Evolutionary conservation across 257 asterid species (phyloP), one percentile per base, ranked within the genome.

Genomic region (Jacaranda mimosifolia): DNA sequence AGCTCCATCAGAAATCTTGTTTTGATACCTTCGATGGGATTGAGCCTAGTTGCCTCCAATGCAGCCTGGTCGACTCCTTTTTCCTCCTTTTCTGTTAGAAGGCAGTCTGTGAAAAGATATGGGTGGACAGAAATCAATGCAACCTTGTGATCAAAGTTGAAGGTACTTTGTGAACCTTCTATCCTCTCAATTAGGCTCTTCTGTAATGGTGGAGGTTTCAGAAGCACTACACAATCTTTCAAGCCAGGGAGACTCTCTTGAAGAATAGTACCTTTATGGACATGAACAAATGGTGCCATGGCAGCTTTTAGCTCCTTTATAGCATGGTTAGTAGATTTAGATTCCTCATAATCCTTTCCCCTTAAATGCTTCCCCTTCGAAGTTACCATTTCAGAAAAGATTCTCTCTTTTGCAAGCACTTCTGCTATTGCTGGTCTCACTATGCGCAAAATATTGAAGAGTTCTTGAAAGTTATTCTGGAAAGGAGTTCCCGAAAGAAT

Each of bases 401-500:
- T 68, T 43, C 13, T 76, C 49, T 83, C 83, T 21, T 68, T 55
- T 0, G 63, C 64, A 36, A 82, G 73, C 3, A 38, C 36, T 10
- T 66, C 38, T 9, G 82, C 86, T 19, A 75, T 68, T 43, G 45
- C 67, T 17, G 84, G 86, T 56, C 86, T 79, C 7, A 85, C 86
- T 39, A 76, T 14, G 32, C 70, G 79, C 46, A 82, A 18, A 3
- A 75, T 79, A 74, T 85, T 82, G 70, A 76, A 79, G 11, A 85
- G 82, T 63, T 85, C 86, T 4, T 43, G 19, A 71, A 85, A 79
- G 45, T 82, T 85, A 68, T 85, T 85, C 67, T 82, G 86, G 43
- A 85, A 82, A 5, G 89, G 89, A 14, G 86, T 85, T 53, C 86
- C 89, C 0, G 89, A 79, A 4, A 85, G 83, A 66, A 85, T 79